phyloP scores from a whole-genome alignment of 164 flowering plant species.

The Chimonanthus salicifolius region DNA sequence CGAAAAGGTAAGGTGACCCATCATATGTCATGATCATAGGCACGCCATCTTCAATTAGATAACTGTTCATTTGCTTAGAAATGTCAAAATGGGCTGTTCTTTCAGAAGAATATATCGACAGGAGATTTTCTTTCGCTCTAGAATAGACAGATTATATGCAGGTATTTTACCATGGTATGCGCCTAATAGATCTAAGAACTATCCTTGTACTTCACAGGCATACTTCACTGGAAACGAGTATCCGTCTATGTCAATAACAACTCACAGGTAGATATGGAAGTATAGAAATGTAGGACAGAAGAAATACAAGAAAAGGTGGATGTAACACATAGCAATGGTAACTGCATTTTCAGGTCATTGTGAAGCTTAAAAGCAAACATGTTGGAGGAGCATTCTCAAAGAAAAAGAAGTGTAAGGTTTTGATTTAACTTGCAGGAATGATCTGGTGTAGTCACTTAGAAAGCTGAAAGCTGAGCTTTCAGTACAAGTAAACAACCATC shows the following conservation, averaged over 20 bases:
- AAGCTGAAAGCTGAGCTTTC: neutral
- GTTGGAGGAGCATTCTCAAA: slow-evolving; percentile 85
- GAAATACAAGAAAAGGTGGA: neutral
- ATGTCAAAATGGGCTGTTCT: neutral
- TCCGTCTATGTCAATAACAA: slow-evolving; percentile 62
- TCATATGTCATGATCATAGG: neutral
- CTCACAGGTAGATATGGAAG: slow-evolving; percentile 24
- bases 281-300: neutral
- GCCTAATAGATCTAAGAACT: neutral
- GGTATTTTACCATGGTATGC: neutral
- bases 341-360: slow-evolving; percentile 34
- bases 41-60: too few species aligned
- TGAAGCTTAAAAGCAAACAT: slow-evolving; percentile 73
- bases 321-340: neutral
- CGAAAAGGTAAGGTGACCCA: slow-evolving; percentile 45
- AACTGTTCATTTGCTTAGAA: too few species aligned
- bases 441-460: neutral
- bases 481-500: neutral
- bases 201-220: slow-evolving; percentile 40
- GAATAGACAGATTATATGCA: neutral
- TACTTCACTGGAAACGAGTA: slow-evolving; percentile 48
- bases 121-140: neutral
- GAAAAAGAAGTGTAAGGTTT: slow-evolving; percentile 65
- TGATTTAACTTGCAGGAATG: neutral
- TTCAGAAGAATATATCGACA: neutral